A percentile compares a stretch with the other conserved stretches of the same genome.
Evolutionary conservation across 2,329 filamentous ascomycete species (phyloP).

Genomic region (Xylariaceae sp.): DNA sequence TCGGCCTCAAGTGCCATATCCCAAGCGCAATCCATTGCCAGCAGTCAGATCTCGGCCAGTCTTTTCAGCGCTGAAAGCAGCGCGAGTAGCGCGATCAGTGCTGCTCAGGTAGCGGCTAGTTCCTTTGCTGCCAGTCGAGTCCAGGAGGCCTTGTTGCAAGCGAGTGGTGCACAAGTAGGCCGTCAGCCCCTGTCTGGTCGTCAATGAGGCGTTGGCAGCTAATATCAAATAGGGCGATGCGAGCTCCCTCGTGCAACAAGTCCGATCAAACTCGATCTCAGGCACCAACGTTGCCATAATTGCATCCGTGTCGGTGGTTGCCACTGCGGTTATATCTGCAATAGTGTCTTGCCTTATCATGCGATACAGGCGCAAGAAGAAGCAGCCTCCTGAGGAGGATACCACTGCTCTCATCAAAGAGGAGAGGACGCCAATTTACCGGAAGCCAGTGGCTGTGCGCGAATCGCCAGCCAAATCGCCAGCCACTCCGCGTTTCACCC

Average conservation of each 20-base stretch:
- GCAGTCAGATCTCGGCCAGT: conserved; percentile 16
- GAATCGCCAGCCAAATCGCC: conserved; percentile 11
- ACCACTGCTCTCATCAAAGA: no score
- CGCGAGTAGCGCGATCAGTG: conserved; percentile 21
- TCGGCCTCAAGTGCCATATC: conserved; percentile 23
- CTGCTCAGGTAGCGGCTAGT: conserved; percentile 47
- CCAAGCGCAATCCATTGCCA: conserved; percentile 17
- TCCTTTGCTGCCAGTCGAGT: conserved; percentile 26
- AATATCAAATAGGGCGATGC: conserved; percentile 13
- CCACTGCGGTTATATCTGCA: conserved; percentile 18
- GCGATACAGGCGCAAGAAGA: conserved; percentile 19
- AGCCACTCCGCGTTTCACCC: conserved; percentile 19
- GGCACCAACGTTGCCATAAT: conserved; percentile 23
- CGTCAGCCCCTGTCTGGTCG: no score
- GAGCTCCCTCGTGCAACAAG: conserved; percentile 14
- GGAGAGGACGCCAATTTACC: conserved; percentile 10
- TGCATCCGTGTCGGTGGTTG: conserved; percentile 18
- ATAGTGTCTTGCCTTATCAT: conserved; percentile 16
- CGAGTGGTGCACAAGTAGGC: conserved; percentile 14
- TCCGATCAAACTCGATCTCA: conserved; percentile 19
- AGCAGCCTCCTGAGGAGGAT: no score
- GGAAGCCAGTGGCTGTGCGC: conserved; percentile 18
- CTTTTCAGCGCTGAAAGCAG: conserved; percentile 23
- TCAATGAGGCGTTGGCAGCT: no score
- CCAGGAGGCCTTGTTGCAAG: conserved; percentile 13